Percentiles rank a stretch among this genome's conserved stretches.
These are phyloP conservation scores for Fusarium armeniacum DNA, from an alignment of 2,329 filamentous ascomycete species.

Conservation along the genomic window DNA sequence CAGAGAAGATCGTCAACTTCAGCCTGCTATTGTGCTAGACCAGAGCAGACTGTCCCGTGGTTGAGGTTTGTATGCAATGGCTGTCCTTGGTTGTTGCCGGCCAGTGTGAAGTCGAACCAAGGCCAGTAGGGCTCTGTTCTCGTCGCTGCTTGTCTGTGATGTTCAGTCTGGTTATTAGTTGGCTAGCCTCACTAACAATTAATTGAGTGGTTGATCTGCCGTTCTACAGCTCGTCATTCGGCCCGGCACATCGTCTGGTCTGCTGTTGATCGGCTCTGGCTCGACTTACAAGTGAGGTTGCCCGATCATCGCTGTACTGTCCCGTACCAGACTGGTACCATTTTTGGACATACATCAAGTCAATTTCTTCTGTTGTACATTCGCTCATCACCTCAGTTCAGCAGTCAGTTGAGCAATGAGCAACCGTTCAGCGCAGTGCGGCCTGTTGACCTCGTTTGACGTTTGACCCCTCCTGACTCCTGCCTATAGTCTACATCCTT, in stretches of 20 bases:
- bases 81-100: constrained; percentile 35
- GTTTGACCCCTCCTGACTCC: constrained; percentile 22
- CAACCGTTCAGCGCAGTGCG: constrained; percentile 4
- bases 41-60: constrained; percentile 18
- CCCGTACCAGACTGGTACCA: constrained; percentile 35
- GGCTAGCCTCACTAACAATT: constrained; percentile 6
- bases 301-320: constrained; percentile 33
- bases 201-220: constrained; percentile 29
- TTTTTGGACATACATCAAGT: constrained; percentile 22
- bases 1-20: constrained; percentile 12
- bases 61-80: constrained; percentile 40
- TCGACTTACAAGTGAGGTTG: constrained; percentile 12
- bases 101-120: constrained; percentile 17
- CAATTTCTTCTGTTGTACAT: constrained; percentile 26
- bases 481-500: constrained; percentile 22
- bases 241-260: constrained; percentile 32
- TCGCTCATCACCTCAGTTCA: constrained; percentile 13
- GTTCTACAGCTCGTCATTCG: constrained; percentile 19
- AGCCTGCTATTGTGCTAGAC: constrained; percentile 21
- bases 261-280: constrained; percentile 16
- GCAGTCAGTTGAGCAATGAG: constrained; percentile 12
- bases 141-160: constrained; percentile 9
- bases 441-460: constrained; percentile 34
- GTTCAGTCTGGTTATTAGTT: neutral
- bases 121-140: constrained; percentile 26